Conservation (phyloP, 495 filamentous ascomycete species). For the Podospora pseudoanserina region DNA sequence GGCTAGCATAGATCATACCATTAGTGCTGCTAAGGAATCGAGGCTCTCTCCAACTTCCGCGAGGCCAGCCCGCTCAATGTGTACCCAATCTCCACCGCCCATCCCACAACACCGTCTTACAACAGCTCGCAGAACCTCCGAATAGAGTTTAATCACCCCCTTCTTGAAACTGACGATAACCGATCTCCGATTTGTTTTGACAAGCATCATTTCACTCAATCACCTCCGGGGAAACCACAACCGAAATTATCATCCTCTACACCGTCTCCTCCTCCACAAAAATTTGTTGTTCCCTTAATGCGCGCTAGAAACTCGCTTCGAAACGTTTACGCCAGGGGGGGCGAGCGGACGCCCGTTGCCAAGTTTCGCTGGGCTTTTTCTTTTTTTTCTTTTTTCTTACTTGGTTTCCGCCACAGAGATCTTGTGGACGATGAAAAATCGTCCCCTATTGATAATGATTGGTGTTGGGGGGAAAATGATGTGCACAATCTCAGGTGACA, state of each 20-base stretch:
- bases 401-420: background rate
- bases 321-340: background rate
- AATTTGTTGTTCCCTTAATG: background rate
- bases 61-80: no score
- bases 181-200: background rate
- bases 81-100: no score
- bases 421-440: background rate
- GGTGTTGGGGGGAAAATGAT: background rate
- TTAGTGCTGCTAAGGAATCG: no score
- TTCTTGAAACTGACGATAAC: background rate
- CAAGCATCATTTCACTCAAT: background rate
- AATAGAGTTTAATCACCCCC: background rate
- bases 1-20: slow-evolving; percentile 26
- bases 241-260: background rate
- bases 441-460: background rate
- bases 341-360: background rate
- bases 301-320: background rate
- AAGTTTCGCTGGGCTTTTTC: background rate
- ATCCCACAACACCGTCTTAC: background rate
- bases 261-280: no score
- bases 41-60: no score
- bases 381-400: background rate
- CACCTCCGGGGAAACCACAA: background rate
- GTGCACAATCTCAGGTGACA: background rate
- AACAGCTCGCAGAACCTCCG: background rate